Conservation (phyloP, 371 early-diverging fungal genomes). For the Mucor mucedo region DNA sequence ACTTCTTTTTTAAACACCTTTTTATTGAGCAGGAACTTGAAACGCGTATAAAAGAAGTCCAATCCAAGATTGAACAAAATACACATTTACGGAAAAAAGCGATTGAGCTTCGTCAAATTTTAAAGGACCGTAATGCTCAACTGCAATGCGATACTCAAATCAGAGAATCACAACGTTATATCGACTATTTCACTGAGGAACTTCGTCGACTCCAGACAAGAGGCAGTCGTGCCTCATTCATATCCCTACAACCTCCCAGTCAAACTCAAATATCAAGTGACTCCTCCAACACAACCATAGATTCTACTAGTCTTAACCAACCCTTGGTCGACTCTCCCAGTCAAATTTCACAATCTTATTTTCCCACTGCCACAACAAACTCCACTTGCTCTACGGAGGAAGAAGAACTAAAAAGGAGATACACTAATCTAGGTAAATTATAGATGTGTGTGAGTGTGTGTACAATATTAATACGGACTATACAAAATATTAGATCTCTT, state of each 20-base stretch:
- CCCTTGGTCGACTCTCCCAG: constrained; percentile 11
- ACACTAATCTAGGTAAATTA: constrained; percentile 53
- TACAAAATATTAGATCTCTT: constrained; percentile 56
- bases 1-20: background rate
- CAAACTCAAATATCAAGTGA: background rate
- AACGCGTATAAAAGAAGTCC: constrained; percentile 52
- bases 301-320: background rate
- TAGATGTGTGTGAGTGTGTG: no score
- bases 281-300: background rate
- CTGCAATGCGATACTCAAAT: constrained; percentile 80
- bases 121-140: constrained; percentile 66
- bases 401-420: constrained; percentile 31
- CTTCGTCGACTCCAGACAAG: constrained; percentile 41
- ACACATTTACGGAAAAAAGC: constrained; percentile 70
- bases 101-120: constrained; percentile 62
- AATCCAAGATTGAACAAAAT: constrained; percentile 67
- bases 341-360: constrained; percentile 10
- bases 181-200: constrained; percentile 79
- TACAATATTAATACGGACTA: background rate
- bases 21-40: constrained; percentile 21
- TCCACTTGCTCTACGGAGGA: constrained; percentile 8
- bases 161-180: constrained; percentile 76
- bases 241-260: constrained; percentile 2
- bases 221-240: constrained; percentile 28
- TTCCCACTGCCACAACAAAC: background rate